Evolutionary conservation across 805 yeast genomes (phyloP), one percentile per base, ranked within the genome.

Genomic region (Yamadazyma philogaea): DNA sequence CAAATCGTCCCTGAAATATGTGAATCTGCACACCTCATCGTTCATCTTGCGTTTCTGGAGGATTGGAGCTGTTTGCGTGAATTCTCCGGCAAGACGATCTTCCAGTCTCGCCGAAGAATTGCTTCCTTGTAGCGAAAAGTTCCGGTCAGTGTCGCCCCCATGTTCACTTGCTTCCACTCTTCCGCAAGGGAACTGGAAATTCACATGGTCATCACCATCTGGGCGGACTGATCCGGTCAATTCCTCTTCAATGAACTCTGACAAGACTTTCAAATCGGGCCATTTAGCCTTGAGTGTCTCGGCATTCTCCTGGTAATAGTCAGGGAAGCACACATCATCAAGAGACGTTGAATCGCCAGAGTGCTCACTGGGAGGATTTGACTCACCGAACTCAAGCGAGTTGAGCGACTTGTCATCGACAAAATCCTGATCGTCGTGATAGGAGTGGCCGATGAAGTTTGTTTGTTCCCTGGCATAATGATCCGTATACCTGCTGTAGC

Each of bases 251-350:
- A 35, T 21, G 63, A 81, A 91, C 48, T 89, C 96, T 49, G 82
- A 83, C 49, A 91, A 66, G 0, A 86, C 78, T 24, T 68, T 56
- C 14, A 87, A 67, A 56, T 93, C 97, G 0, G 98, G 99, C 98
- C 98, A 91, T 35, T 61, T 54, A 3, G 44, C 12, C 8, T 6
- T 15, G 47, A 65, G 69, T 3, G 46, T 42, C 19, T 48, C 46
- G 12, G 46, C 51, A 27, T 53, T 45, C 33, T 55, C 57, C 17
- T 56, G 60, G 35, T 77, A 78, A 48, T 83, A 89, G 30, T 89
- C 71, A 0, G 96, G 96, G 60, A 88, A 80, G 56, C 96, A 91
- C 19, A 91, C 99, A 63, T 91, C 99, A 57, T 84, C 90, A 45
- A 91, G 65, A 1, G 96, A 86, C 0, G 95, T 82, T 30, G 79